Base-by-base conservation (phyloP, 352 stramenopile genomes). In the Phytopythium montanum region DNA sequence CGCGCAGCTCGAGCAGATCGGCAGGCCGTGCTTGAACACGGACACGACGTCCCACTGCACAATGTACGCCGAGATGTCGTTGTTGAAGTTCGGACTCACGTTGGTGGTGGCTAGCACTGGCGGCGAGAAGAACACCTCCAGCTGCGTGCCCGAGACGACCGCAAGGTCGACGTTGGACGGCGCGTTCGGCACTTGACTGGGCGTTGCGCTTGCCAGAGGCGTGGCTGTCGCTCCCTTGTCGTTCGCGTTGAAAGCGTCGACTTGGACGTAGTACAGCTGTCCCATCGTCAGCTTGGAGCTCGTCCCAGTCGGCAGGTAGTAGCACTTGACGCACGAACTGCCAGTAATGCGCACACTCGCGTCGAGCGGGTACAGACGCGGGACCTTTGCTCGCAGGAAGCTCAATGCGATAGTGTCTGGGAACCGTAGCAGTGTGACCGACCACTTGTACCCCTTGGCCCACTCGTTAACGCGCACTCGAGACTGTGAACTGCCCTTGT, bases 61-160 rank as follows among this genome's bases (percentile, higher is more conserved):
- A 51, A 93, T 82, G 62, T 97, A 97, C 2, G 80, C 76, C 38
- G 74, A 81, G 42, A 97, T 97, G 53, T 96, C 86, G 57, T 80
- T 90, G 69, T 93, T 91, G 52, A 86, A 84, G 41, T 79, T 78
- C 12, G 82, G 77, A 36, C 70, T 81, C 45, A 87, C 71, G 56
- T 77, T 88, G 31, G 72, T 72, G 0, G 65, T 71, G 12, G 72
- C 64, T 3, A 90, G 56, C 0, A 69, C 45, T 4, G 92, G 94
- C 33, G 92, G 82, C 31, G 77, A 87, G 68, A 97, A 98, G 50
- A 87, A 92, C 5, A 98, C 87, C 57, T 97, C 81, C 12, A 98
- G 66, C 55, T 96, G 81, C 25, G 80, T 70, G 6, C 92, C 88
- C 33, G 92, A 98, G 2, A 98, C 72, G n/a, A 96, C 86, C 23